phyloP scores from a whole-genome alignment of 2,329 filamentous ascomycete genomes.

The Fusarium proliferatum region DNA sequence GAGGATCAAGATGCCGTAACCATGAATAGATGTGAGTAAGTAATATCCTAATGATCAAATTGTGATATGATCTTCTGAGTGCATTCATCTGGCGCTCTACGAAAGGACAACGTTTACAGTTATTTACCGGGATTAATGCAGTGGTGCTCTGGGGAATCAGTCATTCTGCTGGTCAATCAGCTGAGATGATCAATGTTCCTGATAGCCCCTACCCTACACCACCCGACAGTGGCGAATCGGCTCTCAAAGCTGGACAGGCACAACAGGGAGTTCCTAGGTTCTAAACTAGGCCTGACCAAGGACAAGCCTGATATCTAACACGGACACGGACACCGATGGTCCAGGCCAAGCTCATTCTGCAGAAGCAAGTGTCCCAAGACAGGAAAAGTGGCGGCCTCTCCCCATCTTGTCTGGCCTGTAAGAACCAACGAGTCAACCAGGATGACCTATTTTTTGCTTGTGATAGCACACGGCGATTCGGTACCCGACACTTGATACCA shows the following conservation, averaged over 20 bases:
- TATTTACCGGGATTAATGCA: slow-evolving; percentile 3
- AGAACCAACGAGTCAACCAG: slow-evolving; percentile 13
- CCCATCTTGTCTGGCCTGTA: slow-evolving; percentile 4
- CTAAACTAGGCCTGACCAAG: slow-evolving; percentile 3
- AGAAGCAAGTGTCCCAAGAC: slow-evolving; percentile 18
- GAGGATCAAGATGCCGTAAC: neutral
- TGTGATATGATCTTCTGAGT: neutral
- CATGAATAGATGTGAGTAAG: neutral
- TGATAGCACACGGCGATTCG: slow-evolving; percentile 31
- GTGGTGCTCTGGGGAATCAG: neutral
- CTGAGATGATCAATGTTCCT: slow-evolving; percentile 13
- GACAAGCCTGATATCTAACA: slow-evolving; percentile 14
- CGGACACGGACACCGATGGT: slow-evolving; percentile 21
- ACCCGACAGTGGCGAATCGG: neutral
- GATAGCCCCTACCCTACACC: neutral
- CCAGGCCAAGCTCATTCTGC: slow-evolving; percentile 31
- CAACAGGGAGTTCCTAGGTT: neutral
- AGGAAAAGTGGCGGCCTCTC: slow-evolving; percentile 32
- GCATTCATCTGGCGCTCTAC: neutral
- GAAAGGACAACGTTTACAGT: slow-evolving; percentile 7
- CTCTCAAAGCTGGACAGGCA: neutral
- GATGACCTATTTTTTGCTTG: slow-evolving; percentile 38
- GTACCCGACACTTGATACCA: slow-evolving; percentile 40
- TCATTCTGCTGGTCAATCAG: slow-evolving; percentile 11
- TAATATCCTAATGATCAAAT: neutral